Conservation (phyloP, 768 basidiomycete genomes). For the Rhizopogon sp. region DNA sequence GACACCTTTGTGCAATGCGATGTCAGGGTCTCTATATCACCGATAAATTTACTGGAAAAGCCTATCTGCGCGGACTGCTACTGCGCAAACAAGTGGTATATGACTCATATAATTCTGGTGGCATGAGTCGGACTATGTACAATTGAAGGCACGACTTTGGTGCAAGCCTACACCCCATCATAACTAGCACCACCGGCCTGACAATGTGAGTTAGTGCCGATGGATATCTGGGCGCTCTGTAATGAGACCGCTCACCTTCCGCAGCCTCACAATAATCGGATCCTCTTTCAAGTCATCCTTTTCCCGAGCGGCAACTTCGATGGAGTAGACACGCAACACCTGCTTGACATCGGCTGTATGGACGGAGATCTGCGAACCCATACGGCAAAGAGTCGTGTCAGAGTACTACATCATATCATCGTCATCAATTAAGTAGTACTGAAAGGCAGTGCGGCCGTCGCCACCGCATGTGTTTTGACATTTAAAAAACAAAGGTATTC, state of each 20-base stretch:
- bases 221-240: slow-evolving; percentile 4
- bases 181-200: slow-evolving; percentile 89
- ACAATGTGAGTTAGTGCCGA: slow-evolving; percentile 12
- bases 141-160: slow-evolving; percentile 6
- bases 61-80: background rate
- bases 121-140: background rate
- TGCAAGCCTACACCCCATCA: slow-evolving; percentile 60
- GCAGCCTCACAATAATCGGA: slow-evolving; percentile 73
- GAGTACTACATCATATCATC: slow-evolving; percentile 11
- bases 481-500: slow-evolving; percentile 4
- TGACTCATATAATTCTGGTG: background rate
- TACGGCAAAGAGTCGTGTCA: slow-evolving; percentile 13
- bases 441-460: slow-evolving; percentile 14
- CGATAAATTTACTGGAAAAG: background rate
- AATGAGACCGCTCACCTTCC: slow-evolving; percentile 58
- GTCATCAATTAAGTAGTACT: slow-evolving; percentile 9
- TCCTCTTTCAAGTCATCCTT: slow-evolving; percentile 84
- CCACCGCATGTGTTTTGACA: slow-evolving; percentile 17
- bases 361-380: slow-evolving; percentile 73
- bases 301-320: slow-evolving; percentile 84
- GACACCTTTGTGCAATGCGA: background rate
- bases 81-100: background rate
- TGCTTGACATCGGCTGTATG: slow-evolving; percentile 85
- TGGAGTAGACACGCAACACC: slow-evolving; percentile 71
- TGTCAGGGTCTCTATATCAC: background rate